phyloP scores from a whole-genome alignment of 106 monocot species.

The Triglochin maritima region DNA sequence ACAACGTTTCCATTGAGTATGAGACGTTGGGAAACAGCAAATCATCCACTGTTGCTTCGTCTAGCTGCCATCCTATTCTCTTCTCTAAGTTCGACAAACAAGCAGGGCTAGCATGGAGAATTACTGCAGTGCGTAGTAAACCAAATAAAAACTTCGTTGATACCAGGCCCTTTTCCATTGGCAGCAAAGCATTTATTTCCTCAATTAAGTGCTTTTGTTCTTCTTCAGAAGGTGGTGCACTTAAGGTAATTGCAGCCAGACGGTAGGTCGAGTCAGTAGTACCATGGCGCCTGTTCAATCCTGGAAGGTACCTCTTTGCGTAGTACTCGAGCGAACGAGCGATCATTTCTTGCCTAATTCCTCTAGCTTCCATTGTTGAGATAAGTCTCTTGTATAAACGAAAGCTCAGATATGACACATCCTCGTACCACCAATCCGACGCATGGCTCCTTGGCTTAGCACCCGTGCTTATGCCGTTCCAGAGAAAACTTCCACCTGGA shows the following conservation, averaged over 20 bases:
- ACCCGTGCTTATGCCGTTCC: slow-evolving; percentile 32
- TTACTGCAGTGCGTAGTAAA: slow-evolving; percentile 45
- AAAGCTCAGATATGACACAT: slow-evolving; percentile 29
- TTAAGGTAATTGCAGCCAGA: slow-evolving; percentile 3
- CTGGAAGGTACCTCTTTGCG: slow-evolving; percentile 29
- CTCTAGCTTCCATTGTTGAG: slow-evolving; percentile 25
- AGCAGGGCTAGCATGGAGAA: slow-evolving; percentile 39
- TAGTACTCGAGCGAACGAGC: slow-evolving; percentile 37
- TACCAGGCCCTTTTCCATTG: slow-evolving; percentile 35
- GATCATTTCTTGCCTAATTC: slow-evolving; percentile 32
- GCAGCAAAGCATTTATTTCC: slow-evolving; percentile 42
- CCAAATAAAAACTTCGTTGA: slow-evolving; percentile 44
- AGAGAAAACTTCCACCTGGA: slow-evolving; percentile 13
- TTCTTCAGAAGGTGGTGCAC: slow-evolving; percentile 17
- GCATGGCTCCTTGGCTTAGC: not conserved
- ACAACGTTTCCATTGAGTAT: slow-evolving; percentile 44
- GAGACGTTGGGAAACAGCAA: slow-evolving; percentile 53
- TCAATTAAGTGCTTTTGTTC: slow-evolving; percentile 39
- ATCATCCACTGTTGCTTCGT: slow-evolving; percentile 60
- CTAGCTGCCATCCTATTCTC: slow-evolving; percentile 49
- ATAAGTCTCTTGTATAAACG: slow-evolving; percentile 39
- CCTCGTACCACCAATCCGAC: slow-evolving; percentile 45
- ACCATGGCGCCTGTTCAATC: slow-evolving; percentile 12
- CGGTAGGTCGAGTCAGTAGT: slow-evolving; percentile 29
- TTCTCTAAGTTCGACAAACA: slow-evolving; percentile 55